Evolutionary conservation across 73 alveolate species (phyloP), one percentile per base, ranked within the genome.

Genomic region (Uronychia setigera): DNA sequence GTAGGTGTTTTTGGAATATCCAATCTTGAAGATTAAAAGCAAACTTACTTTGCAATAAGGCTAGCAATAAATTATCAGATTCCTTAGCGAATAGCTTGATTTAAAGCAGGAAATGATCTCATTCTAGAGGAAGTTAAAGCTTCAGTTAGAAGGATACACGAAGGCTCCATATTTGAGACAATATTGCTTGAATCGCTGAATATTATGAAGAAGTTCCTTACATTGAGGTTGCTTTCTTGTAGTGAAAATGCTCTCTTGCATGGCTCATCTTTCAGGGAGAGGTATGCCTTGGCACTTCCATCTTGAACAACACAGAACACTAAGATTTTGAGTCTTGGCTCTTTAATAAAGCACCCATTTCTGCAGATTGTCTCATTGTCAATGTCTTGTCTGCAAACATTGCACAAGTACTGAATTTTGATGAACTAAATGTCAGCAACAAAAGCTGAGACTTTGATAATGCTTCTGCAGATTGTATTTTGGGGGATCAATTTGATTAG

Each of bases 91-190:
- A 31, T 88, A 88, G 35, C 30, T 32, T 14, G 58, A 34, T 57
- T 81, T 82, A 76, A 88, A 88, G 58, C 60, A 82, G n/a, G 26
- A 9, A 26, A 88, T 31, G 27, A 88, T 58, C 33, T 88, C 94
- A 28, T 75, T 80, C 80, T 88, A 88, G 30, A 33, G 86, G 31
- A 13, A 46, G 85, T 88, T 88, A 58, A 27, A 31, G 28, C 58
- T 26, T 28, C 29, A 0, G 74, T 25, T 29, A 31, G 79, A n/a
- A 0, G 94, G 94, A 57, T 88, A 76, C 35, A 76, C 74, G 90
- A 81, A 88, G 78, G 83, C 58, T 0, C 89, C 88, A 58, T 81
- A 60, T 60, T 88, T 82, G 26, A 88, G 33, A 80, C 94, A 88
- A 80, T 88, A 88, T 25, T 82, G 85, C 34, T 88, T 88, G 77